These are phyloP conservation scores for Domatiomyces catenatus DNA, from an alignment of 2,329 filamentous ascomycete species.

Conservation along the genomic window DNA sequence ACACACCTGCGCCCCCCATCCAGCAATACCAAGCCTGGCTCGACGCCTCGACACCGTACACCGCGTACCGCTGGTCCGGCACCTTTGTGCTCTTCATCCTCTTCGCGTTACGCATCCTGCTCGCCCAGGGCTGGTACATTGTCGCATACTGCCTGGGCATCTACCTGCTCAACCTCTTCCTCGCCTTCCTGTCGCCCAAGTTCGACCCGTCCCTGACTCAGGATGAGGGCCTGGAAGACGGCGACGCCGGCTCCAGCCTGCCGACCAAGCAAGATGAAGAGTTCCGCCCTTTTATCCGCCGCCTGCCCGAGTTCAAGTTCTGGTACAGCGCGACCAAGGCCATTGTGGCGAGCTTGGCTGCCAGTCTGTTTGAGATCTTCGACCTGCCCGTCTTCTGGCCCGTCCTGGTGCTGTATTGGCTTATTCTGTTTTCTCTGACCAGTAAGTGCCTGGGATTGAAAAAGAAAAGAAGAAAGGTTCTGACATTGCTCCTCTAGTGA, in stretches of 20 bases:
- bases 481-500: slow-evolving; percentile 47
- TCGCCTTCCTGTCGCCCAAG: slow-evolving; percentile 94
- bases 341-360: slow-evolving; percentile 64
- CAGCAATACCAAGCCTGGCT: slow-evolving; percentile 90
- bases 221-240: slow-evolving; percentile 94
- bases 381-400: slow-evolving; percentile 99
- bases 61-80: slow-evolving; percentile 76
- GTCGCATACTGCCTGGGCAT: slow-evolving; percentile 96
- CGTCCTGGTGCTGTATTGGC: slow-evolving; percentile 94
- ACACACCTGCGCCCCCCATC: background rate
- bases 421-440: slow-evolving; percentile 88
- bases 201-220: slow-evolving; percentile 94
- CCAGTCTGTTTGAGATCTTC: slow-evolving; percentile 87
- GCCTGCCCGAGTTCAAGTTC: slow-evolving; percentile 98
- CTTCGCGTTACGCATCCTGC: slow-evolving; percentile 78
- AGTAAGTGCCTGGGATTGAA: slow-evolving; percentile 44
- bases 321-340: slow-evolving; percentile 93
- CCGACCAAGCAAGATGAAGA: slow-evolving; percentile 95
- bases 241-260: slow-evolving; percentile 55
- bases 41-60: slow-evolving; percentile 81
- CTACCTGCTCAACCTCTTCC: slow-evolving; percentile 97
- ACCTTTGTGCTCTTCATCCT: slow-evolving; percentile 60
- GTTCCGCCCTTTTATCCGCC: slow-evolving; percentile 91
- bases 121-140: slow-evolving; percentile 98
- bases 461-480: slow-evolving; percentile 3